A percentile compares a stretch with the other conserved stretches of the same genome.
These are phyloP conservation scores for Microcyclospora pomicola DNA, from an alignment of 2,329 filamentous ascomycete genomes.

Conservation along the genomic window DNA sequence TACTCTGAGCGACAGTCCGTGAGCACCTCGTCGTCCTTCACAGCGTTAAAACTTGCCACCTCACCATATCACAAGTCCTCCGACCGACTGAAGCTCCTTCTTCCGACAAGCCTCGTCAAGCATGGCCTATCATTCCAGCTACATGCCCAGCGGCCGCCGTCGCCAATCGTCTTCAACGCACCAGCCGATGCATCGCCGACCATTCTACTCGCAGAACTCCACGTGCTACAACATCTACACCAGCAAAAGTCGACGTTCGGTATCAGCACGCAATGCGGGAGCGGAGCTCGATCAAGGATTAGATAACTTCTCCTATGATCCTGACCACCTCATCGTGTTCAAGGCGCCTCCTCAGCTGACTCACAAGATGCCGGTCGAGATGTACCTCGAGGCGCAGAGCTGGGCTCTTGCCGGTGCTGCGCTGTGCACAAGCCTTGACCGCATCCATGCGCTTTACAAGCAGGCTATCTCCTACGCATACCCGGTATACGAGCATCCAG, in stretches of 20 bases:
- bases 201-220: not conserved
- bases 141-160: too few relatives aligned
- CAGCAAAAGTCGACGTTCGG: not conserved
- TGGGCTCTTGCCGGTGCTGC: constrained; percentile 33
- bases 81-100: too few relatives aligned
- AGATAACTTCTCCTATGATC: constrained; percentile 23
- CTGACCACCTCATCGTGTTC: constrained; percentile 26
- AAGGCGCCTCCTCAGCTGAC: constrained; percentile 25
- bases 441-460: constrained; percentile 20
- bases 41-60: too few relatives aligned
- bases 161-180: not conserved
- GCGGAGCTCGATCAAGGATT: constrained; percentile 11
- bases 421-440: constrained; percentile 28
- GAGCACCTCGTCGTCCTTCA: too few relatives aligned
- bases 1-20: too few relatives aligned
- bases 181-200: not conserved
- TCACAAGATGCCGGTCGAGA: constrained; percentile 22
- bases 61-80: too few relatives aligned
- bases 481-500: constrained; percentile 10
- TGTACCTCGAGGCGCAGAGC: constrained; percentile 22
- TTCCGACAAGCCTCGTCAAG: too few relatives aligned
- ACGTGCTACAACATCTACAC: not conserved
- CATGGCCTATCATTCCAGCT: too few relatives aligned
- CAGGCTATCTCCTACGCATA: constrained; percentile 21
- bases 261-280: not conserved